These are phyloP conservation scores for Coleophoma crateriformis DNA, from an alignment of 2,329 filamentous ascomycete species.

Conservation along the genomic window DNA sequence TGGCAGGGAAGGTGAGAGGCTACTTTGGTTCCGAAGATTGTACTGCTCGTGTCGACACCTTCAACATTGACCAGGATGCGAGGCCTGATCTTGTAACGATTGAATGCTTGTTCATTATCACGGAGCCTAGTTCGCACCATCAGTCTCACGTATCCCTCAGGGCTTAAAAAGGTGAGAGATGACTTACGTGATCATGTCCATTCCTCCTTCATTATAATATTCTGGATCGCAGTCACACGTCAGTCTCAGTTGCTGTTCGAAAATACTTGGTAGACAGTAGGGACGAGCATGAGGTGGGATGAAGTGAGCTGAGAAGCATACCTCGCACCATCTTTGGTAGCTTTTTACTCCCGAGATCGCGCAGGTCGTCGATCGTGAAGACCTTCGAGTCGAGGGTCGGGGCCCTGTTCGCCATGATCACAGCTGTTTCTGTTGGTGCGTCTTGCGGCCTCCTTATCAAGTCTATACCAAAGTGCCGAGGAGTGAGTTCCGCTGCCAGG, in stretches of 20 bases:
- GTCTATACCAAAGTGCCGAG: no score
- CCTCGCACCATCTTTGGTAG: conserved; percentile 33
- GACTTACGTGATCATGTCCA: conserved; percentile 41
- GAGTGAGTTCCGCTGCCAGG: no score
- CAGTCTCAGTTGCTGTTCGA: no score
- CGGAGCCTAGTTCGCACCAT: conserved; percentile 20
- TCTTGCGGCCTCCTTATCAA: no score
- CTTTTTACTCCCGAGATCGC: conserved; percentile 30
- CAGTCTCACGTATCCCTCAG: conserved; percentile 2
- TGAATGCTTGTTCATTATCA: conserved; percentile 47
- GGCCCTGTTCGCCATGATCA: conserved; percentile 15
- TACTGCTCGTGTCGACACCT: conserved; percentile 31
- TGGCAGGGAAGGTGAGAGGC: background rate
- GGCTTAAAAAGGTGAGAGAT: conserved; percentile 23
- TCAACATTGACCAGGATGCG: conserved; percentile 35
- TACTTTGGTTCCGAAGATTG: conserved; percentile 38
- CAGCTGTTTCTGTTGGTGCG: no score
- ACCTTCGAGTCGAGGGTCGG: conserved; percentile 12
- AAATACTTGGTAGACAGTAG: background rate
- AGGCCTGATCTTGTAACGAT: conserved; percentile 42
- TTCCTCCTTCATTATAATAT: conserved; percentile 53
- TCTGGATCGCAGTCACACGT: conserved; percentile 27
- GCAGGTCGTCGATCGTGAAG: conserved; percentile 33
- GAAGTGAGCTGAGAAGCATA: conserved; percentile 5
- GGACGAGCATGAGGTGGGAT: background rate